These are phyloP conservation scores for Russula lepida DNA, from an alignment of 768 basidiomycete genomes.

Conservation along the genomic window DNA sequence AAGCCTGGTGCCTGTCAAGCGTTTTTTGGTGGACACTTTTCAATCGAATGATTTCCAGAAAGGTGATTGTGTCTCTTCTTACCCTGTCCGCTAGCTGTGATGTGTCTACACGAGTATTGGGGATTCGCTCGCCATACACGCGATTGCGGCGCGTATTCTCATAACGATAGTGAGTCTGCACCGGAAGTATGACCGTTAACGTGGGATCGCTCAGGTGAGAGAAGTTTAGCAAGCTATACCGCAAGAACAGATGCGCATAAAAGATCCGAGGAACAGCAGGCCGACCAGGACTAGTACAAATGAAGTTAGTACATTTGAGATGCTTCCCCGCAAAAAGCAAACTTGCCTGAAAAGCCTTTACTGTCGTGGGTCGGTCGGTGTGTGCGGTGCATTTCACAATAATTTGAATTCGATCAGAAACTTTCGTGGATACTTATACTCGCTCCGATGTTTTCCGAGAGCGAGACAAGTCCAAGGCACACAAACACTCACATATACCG, in stretches of 20 bases:
- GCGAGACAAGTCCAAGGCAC: neutral
- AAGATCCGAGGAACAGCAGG: constrained; percentile 48
- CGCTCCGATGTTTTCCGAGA: neutral
- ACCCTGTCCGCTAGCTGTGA: constrained; percentile 61
- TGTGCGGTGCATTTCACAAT: too few species aligned
- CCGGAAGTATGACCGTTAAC: neutral
- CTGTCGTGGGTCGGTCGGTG: too few species aligned
- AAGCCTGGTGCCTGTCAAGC: constrained; percentile 46
- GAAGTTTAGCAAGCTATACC: constrained; percentile 26
- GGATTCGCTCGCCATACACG: constrained; percentile 42
- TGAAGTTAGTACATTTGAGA: constrained; percentile 13
- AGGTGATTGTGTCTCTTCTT: constrained; percentile 15
- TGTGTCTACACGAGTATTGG: constrained; percentile 48
- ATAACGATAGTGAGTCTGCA: constrained; percentile 50
- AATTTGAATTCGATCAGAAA: neutral
- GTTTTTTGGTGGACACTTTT: neutral
- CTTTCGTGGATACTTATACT: too few species aligned
- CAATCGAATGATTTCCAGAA: neutral
- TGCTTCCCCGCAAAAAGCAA: neutral
- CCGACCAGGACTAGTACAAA: constrained; percentile 37
- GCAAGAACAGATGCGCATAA: constrained; percentile 43
- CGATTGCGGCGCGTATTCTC: constrained; percentile 53
- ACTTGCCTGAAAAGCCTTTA: constrained; percentile 50
- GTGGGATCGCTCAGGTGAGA: neutral
- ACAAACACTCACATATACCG: constrained; percentile 43